phyloP scores from a whole-genome alignment of 805 yeast genomes.

The Barnettozyma californica region DNA sequence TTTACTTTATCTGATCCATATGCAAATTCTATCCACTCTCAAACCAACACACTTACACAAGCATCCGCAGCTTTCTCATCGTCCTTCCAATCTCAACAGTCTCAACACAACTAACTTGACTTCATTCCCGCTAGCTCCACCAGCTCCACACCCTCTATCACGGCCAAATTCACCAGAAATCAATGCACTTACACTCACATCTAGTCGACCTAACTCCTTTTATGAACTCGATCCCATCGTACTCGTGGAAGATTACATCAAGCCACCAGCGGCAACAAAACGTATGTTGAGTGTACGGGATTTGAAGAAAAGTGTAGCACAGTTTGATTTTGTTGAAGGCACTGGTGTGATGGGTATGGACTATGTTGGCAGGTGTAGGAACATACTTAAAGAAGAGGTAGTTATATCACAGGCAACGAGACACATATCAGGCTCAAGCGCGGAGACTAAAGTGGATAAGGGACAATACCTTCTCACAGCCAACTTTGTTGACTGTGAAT shows the following conservation, averaged over 20 bases:
- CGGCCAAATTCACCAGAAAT: constrained; percentile 12
- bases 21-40: not conserved
- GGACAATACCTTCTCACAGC: constrained; percentile 1
- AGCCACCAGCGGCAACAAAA: constrained; percentile 19
- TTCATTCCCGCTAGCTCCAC: constrained; percentile 33
- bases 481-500: not conserved
- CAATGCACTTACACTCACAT: constrained; percentile 9
- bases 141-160: constrained; percentile 8
- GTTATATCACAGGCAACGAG: not conserved
- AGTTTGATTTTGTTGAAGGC: not conserved
- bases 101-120: constrained; percentile 37
- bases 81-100: constrained; percentile 22
- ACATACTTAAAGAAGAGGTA: not conserved
- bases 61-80: not conserved
- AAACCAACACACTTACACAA: not conserved
- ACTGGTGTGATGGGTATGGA: not conserved
- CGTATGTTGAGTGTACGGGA: constrained; percentile 30
- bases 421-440: not conserved
- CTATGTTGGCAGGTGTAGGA: not conserved
- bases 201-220: not conserved
- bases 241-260: constrained; percentile 53
- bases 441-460: constrained; percentile 4
- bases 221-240: constrained; percentile 31
- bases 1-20: not conserved
- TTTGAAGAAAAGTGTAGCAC: constrained; percentile 26